phyloP scores from a whole-genome alignment of 495 filamentous ascomycete species.

The Geopyxis carbonaria region DNA sequence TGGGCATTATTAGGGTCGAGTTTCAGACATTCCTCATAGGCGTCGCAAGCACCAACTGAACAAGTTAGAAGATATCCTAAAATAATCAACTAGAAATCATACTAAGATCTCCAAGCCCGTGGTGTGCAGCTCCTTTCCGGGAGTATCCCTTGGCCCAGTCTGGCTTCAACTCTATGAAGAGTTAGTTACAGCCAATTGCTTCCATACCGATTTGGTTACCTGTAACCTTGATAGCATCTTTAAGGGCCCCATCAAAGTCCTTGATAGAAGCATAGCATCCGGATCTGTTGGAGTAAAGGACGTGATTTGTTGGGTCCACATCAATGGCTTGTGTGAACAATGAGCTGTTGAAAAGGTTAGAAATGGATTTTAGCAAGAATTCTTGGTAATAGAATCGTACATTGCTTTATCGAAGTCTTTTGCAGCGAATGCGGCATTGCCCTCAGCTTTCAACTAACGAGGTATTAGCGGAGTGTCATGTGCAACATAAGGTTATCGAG shows the following conservation, averaged over 20 bases:
- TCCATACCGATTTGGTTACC: slow-evolving; percentile 6
- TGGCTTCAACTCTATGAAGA: slow-evolving; percentile 55
- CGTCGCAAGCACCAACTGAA: slow-evolving; percentile 59
- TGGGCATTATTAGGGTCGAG: slow-evolving; percentile 81
- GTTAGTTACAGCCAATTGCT: neutral
- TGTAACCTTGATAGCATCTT: slow-evolving; percentile 82
- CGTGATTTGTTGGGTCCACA: slow-evolving; percentile 76
- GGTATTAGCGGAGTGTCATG: slow-evolving; percentile 24
- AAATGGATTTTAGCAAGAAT: neutral
- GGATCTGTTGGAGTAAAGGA: slow-evolving; percentile 94
- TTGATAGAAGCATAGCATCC: slow-evolving; percentile 86
- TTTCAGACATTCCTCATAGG: slow-evolving; percentile 83
- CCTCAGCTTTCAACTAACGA: slow-evolving; percentile 64
- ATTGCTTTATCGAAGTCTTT: slow-evolving; percentile 93
- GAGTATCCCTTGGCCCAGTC: slow-evolving; percentile 96
- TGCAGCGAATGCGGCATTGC: slow-evolving; percentile 92
- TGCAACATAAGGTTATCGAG: neutral
- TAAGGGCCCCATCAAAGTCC: slow-evolving; percentile 65
- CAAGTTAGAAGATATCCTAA: too few species aligned
- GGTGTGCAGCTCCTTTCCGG: slow-evolving; percentile 78
- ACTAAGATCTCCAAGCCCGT: slow-evolving; percentile 70
- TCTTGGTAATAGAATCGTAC: slow-evolving; percentile 37
- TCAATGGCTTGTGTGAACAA: slow-evolving; percentile 89
- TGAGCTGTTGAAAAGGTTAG: slow-evolving; percentile 6
- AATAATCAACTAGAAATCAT: too few species aligned